Base-by-base conservation (phyloP, 2,329 filamentous ascomycete species). In the Macrophomina pseudophaseolina region DNA sequence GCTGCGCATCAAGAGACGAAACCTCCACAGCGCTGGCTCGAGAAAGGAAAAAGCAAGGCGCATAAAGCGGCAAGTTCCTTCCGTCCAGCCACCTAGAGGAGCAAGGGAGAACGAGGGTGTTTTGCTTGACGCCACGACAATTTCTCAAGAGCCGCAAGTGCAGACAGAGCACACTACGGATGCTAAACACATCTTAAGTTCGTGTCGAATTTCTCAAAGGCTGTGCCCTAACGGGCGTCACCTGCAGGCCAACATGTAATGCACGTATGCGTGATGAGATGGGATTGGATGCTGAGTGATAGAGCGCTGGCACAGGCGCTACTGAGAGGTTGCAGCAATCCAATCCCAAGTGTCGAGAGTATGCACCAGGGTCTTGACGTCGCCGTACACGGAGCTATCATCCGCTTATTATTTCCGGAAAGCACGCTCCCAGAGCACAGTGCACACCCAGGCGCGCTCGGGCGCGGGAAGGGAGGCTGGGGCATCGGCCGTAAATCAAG, bases 351-450 rank as follows among this genome's bases (percentile, higher is more conserved):
- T 60, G 35, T 48, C 40, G 40, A 60, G 38, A 46, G 35, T 35
- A 62, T 62, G 58, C 58, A 62, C 23, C 28, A 48, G 40, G 42
- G 56, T 48, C 30, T 28, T 48, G 56, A 32, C 56, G 8, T 23
- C 23, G 16, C 56, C 30, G 7, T 46, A 9, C 23, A 35, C 42
- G 30, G 56, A 60, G 56, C 40, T 60, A 60, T 28, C 56, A 30
- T 44, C 58, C 58, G 58, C 58, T 38, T 62, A 62, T 62, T 62
- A 62, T 62, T 62, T 62, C 58, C 58, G 58, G 42, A 51, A 51
- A 49, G 32, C 58, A 35, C 58, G 32, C 58, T 23, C 58, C 58
- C 46, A 44, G 5, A 28, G 58, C 58, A 32, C 40, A 33, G 38
- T 46, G 33, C 28, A 18, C 56, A 12, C 58, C 56, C 28, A 30